Conservation (phyloP, 352 stramenopile species). For the Pythium rishiriense region DNA sequence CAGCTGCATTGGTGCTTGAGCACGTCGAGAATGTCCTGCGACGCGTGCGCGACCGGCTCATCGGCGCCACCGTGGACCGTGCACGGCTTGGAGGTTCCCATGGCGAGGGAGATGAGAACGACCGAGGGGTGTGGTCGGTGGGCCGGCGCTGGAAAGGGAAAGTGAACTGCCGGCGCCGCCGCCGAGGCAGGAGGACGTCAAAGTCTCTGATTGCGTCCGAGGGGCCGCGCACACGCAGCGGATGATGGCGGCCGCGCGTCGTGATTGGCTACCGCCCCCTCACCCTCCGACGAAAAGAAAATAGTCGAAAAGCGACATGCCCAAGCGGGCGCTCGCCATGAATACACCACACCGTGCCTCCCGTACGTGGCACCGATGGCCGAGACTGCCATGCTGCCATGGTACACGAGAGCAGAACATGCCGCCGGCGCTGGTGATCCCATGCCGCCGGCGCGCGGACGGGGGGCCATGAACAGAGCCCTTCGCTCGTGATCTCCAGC, state of each 20-base stretch:
- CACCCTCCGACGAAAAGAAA: not conserved
- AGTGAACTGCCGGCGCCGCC: not conserved
- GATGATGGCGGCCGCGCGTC: slow-evolving; percentile 11
- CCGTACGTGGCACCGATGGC: no score
- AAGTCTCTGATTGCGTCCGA: slow-evolving; percentile 8
- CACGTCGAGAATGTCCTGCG: slow-evolving; percentile 52
- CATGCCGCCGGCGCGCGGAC: no score
- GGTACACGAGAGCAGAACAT: no score
- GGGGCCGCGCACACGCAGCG: slow-evolving; percentile 16
- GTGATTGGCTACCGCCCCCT: slow-evolving; percentile 12
- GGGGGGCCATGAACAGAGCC: slow-evolving; percentile 8
- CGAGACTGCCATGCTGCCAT: no score
- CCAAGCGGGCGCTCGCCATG: no score
- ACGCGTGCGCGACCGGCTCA: slow-evolving; percentile 26
- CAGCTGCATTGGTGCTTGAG: slow-evolving; percentile 69
- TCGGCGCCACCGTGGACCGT: slow-evolving; percentile 8
- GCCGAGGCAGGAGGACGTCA: not conserved
- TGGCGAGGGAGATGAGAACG: not conserved
- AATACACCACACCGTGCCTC: no score
- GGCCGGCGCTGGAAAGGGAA: not conserved
- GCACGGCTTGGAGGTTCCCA: slow-evolving; percentile 7
- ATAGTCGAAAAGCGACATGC: not conserved
- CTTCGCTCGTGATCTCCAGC: slow-evolving; percentile 6
- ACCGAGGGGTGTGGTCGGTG: not conserved
- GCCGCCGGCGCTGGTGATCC: no score